These are phyloP conservation scores for Polyplosphaeria fusca DNA, from an alignment of 495 filamentous ascomycete species.

Conservation along the genomic window DNA sequence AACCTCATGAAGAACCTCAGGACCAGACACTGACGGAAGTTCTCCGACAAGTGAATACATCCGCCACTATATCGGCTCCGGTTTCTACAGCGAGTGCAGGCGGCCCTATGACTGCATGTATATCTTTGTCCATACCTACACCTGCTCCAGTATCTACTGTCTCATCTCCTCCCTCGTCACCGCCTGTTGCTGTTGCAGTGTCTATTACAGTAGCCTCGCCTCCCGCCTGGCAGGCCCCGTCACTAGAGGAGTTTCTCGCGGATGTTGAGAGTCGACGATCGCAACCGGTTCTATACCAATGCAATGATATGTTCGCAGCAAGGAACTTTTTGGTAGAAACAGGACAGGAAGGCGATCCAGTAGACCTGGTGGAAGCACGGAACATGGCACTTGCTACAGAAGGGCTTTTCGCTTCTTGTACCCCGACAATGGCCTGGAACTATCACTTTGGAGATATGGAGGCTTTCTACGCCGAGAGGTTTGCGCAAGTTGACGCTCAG, in stretches of 20 bases:
- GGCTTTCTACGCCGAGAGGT: too few species aligned
- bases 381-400: not conserved
- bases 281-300: not conserved
- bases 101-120: not conserved
- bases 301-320: not conserved
- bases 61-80: not conserved
- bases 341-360: too few species aligned
- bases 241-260: not conserved
- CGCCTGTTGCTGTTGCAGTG: not conserved
- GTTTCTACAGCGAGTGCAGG: not conserved
- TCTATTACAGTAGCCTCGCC: not conserved
- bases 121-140: not conserved
- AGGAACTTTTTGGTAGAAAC: not conserved
- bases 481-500: too few species aligned
- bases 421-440: too few species aligned
- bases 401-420: too few species aligned
- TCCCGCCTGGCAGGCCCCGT: not conserved
- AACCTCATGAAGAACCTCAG: not conserved
- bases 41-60: conserved; percentile 1
- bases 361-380: not conserved
- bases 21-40: not conserved
- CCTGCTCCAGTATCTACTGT: not conserved
- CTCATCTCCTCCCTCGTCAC: not conserved
- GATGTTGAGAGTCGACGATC: not conserved
- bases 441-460: too few species aligned